Evolutionary conservation across 345 rosid species (phyloP).

Genomic region (Pistacia vera): DNA sequence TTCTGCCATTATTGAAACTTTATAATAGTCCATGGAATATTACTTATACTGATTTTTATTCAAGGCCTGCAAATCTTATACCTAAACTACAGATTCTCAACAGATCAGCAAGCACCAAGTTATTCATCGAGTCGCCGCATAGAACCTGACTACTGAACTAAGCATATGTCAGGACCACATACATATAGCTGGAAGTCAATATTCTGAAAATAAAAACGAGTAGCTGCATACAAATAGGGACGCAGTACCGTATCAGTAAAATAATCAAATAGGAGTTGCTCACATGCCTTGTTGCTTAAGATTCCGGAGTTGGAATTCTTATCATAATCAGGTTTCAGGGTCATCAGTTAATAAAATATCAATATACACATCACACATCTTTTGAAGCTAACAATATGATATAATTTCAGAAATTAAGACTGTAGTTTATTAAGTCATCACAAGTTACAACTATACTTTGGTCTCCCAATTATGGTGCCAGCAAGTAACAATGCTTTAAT

Average conservation of each 20-base stretch:
- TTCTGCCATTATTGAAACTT: background rate
- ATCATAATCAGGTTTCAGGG: background rate
- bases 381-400: no score
- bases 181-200: background rate
- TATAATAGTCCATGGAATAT: no score
- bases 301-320: background rate
- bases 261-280: background rate
- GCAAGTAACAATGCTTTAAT: background rate
- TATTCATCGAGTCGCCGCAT: conserved; percentile 1
- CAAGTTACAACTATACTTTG: conserved; percentile 11
- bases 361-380: background rate
- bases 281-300: background rate
- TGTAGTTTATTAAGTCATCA: conserved; percentile 14
- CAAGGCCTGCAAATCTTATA: background rate
- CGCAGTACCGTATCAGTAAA: background rate
- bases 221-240: background rate
- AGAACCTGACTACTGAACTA: background rate
- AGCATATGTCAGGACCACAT: conserved; percentile 5
- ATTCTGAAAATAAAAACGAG: background rate
- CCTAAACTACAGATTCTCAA: background rate
- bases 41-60: background rate
- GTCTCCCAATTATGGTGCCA: conserved; percentile 15
- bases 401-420: background rate
- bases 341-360: no score
- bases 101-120: background rate